Evolutionary conservation across 768 basidiomycete genomes (phyloP).

Genomic region (Leccinum ochraceum): DNA sequence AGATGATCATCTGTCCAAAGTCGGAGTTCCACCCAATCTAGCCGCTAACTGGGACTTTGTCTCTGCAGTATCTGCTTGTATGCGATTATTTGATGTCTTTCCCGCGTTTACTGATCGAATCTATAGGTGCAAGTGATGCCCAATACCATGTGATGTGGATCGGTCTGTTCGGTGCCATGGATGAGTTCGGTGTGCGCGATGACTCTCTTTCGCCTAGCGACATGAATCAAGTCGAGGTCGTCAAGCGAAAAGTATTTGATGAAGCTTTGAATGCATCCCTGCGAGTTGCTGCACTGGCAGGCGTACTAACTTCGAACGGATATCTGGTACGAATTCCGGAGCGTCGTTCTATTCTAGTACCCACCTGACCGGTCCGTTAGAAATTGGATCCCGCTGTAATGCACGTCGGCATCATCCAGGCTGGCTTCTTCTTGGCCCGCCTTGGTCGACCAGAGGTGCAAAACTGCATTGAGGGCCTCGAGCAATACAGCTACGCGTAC

Average conservation of each 20-base stretch:
- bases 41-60: constrained; percentile 91
- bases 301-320: constrained; percentile 82
- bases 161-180: constrained; percentile 75
- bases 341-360: constrained; percentile 2
- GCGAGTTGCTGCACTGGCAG: constrained; percentile 85
- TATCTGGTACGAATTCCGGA: constrained; percentile 62
- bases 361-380: constrained; percentile 34
- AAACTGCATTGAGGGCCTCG: constrained; percentile 81
- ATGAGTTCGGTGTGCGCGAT: constrained; percentile 84
- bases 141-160: constrained; percentile 95
- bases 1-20: constrained; percentile 68
- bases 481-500: constrained; percentile 87
- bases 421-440: constrained; percentile 78
- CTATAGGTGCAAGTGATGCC: constrained; percentile 75
- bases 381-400: constrained; percentile 87
- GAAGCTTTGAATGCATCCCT: constrained; percentile 85
- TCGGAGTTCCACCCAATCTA: constrained; percentile 87
- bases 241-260: constrained; percentile 70
- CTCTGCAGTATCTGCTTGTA: constrained; percentile 65
- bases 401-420: constrained; percentile 83
- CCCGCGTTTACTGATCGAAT: not conserved
- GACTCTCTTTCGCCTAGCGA: constrained; percentile 32
- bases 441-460: constrained; percentile 81
- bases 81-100: constrained; percentile 19
- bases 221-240: constrained; percentile 63